Base-by-base conservation (phyloP, 305 asterid species). In the Rubia tinctorum region DNA sequence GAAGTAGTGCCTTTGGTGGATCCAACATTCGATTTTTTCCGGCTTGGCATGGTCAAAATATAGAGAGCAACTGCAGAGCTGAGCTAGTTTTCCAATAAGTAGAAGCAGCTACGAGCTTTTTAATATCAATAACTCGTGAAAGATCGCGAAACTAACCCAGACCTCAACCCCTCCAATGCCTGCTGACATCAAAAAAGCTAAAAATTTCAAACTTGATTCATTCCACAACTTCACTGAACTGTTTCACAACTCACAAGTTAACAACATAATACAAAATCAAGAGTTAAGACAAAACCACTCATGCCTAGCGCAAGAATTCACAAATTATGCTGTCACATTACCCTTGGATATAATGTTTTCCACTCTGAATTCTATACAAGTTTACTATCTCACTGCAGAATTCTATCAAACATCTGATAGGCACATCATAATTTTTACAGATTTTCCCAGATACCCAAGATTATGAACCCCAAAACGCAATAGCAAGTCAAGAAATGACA, bases 1-100 rank as follows among this genome's bases (percentile, higher is more conserved):
- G 8, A 30, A 22, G 60, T 53, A 22, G 68, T 17, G 60, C 39
- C 76, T 68, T 67, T 43, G 40, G 63, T 65, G 23, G 61, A 59
- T 64, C 47, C 55, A 42, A 45, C 27, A 15, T 30, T 66, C 30
- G 62, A 23, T 44, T 17, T 71, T 1, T 71, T 64, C 37, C 72
- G 55, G 51, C 49, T 64, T n/a, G 27, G 59, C 80, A 71, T 76
- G 30, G 30, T 55, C 27, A 27, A 65, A 66, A 12, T 65, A 13
- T 18, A 42, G 25, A 18, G 25, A 40, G 40, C 66, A 23, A 60
- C 15, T 12, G 6, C 18, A 23, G 17, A n/a, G 47, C 22, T 63
- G 14, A 58, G 4, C 13, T 6, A 37, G 25, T 27, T 39, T 30
- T 44, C 68, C 20, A 7, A 25, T 37, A 34, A 6, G 30, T 4